These are phyloP conservation scores for Arctium lappa DNA, from an alignment of 129 eudicot genomes.

Conservation along the genomic window DNA sequence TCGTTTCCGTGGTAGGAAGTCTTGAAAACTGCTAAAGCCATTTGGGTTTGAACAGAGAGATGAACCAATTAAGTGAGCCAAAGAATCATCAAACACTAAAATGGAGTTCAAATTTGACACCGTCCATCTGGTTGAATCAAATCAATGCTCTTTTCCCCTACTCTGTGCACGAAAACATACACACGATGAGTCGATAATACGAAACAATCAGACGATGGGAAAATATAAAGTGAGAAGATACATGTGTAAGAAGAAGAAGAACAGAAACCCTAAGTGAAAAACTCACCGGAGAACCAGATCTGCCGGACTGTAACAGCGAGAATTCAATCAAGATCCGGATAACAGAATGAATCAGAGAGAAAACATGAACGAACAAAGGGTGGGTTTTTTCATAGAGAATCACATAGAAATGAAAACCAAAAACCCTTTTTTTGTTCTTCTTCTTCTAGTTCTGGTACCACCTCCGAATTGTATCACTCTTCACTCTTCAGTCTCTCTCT, in stretches of 20 bases:
- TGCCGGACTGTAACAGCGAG: constrained; percentile 13
- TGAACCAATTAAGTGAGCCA: constrained; percentile 25
- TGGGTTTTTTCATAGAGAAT: background rate
- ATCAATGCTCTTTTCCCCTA: constrained; percentile 15
- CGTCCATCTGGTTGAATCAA: background rate
- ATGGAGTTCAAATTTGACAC: background rate
- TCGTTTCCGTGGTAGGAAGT: constrained; percentile 56
- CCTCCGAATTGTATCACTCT: background rate
- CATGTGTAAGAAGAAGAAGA: background rate
- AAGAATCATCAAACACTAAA: constrained; percentile 38
- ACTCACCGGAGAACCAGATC: constrained; percentile 47
- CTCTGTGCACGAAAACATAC: constrained; percentile 24
- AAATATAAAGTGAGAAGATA: background rate
- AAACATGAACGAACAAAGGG: constrained; percentile 3
- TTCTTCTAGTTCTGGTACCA: background rate
- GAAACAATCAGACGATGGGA: background rate
- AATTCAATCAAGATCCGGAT: constrained; percentile 9
- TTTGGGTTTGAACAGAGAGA: constrained; percentile 37
- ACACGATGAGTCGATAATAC: background rate
- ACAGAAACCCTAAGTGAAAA: constrained; percentile 5
- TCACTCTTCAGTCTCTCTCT: constrained; percentile 18
- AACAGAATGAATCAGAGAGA: background rate
- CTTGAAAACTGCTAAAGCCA: constrained; percentile 73
- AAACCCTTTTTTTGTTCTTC: constrained; percentile 18
- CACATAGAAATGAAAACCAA: background rate